These are phyloP conservation scores for Caloboletus inedulis DNA, from an alignment of 1,284 basidiomycete genomes.

Conservation along the genomic window DNA sequence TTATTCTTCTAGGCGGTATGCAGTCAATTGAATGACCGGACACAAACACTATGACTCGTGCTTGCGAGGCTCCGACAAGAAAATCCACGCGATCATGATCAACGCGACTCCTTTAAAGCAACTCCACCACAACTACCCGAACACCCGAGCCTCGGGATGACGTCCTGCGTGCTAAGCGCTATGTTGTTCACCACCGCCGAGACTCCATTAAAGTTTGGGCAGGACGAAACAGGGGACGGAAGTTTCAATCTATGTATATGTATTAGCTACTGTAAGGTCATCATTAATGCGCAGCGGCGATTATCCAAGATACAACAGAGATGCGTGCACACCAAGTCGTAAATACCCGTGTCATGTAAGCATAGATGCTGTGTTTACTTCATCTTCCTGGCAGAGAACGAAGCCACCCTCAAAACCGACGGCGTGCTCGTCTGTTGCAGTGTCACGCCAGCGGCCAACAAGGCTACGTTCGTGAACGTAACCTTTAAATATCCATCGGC, in stretches of 20 bases:
- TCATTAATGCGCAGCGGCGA: slow-evolving; percentile 19
- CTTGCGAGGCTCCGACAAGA: not conserved
- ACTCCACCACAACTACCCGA: not conserved
- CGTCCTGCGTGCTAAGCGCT: slow-evolving; percentile 7
- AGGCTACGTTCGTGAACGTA: slow-evolving; percentile 48
- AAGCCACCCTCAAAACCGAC: slow-evolving; percentile 47
- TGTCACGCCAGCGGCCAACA: slow-evolving; percentile 52
- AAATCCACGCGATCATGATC: slow-evolving; percentile 19
- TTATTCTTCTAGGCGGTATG: not conserved
- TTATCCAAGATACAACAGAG: slow-evolving; percentile 13
- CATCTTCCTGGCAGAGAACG: slow-evolving; percentile 36
- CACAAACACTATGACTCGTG: not conserved
- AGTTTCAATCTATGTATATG: not conserved
- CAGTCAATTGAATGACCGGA: slow-evolving; percentile 5
- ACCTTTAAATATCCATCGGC: slow-evolving; percentile 49
- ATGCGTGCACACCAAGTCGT: slow-evolving; percentile 10
- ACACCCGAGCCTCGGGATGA: slow-evolving; percentile 16
- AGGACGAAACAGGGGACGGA: not conserved
- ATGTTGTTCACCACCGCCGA: slow-evolving; percentile 6
- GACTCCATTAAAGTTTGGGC: not conserved
- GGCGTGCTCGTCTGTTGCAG: slow-evolving; percentile 34
- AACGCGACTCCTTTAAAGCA: slow-evolving; percentile 2
- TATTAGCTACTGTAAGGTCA: slow-evolving; percentile 15
- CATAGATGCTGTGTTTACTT: slow-evolving; percentile 16
- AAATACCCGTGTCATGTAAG: slow-evolving; percentile 15